phyloP scores from a whole-genome alignment of 805 yeast species.

The Ogataea wickerhamii region DNA sequence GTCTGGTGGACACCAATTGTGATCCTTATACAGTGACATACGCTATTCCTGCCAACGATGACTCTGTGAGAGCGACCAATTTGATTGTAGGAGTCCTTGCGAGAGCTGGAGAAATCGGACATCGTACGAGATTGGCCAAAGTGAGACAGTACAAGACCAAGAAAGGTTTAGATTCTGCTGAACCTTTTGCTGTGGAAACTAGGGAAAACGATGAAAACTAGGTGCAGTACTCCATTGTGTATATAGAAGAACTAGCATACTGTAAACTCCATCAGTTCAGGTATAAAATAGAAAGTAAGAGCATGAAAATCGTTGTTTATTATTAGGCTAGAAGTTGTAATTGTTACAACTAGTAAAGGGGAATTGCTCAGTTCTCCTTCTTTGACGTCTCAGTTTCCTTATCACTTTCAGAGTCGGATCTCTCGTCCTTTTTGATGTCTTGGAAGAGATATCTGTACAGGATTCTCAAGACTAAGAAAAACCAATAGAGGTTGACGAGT shows the following conservation, averaged over 20 bases:
- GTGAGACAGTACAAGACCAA: constrained; percentile 31
- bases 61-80: constrained; percentile 75
- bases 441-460: constrained; percentile 58
- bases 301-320: background rate
- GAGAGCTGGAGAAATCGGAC: constrained; percentile 80
- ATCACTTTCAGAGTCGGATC: constrained; percentile 82
- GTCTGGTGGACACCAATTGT: constrained; percentile 88
- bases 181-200: constrained; percentile 11
- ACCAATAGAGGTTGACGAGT: constrained; percentile 84
- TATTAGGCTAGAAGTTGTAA: background rate
- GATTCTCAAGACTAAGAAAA: constrained; percentile 75
- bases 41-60: constrained; percentile 96
- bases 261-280: background rate
- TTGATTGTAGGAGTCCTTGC: constrained; percentile 80
- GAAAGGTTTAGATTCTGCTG: constrained; percentile 25
- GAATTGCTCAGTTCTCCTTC: background rate
- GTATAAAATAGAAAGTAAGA: too few species aligned
- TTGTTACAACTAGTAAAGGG: background rate
- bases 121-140: constrained; percentile 48
- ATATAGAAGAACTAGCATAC: background rate
- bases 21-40: constrained; percentile 89
- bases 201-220: constrained; percentile 6
- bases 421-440: constrained; percentile 70
- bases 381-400: constrained; percentile 26
- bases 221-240: too few species aligned